These are phyloP conservation scores for Recurvomyces mirabilis DNA, from an alignment of 495 filamentous ascomycete species.

Conservation along the genomic window DNA sequence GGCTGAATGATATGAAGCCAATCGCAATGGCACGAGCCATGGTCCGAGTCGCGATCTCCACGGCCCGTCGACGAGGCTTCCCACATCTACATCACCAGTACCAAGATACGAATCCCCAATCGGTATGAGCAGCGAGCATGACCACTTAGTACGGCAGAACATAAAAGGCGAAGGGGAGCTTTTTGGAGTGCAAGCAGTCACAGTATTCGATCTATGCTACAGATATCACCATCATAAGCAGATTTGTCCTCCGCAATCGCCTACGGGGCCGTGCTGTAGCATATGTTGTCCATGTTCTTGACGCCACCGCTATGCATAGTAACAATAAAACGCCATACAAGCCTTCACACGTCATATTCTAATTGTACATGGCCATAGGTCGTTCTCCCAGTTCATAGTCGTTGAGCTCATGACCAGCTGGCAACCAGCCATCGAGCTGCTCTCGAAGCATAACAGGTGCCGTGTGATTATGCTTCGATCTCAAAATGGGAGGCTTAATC, in stretches of 20 bases:
- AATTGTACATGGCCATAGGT: constrained; percentile 3
- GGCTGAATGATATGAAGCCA: neutral
- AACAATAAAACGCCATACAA: neutral
- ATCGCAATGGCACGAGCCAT: neutral
- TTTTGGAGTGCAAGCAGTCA: neutral
- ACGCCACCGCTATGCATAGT: constrained; percentile 10
- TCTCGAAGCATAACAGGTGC: neutral
- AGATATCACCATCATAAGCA: no score
- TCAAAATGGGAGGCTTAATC: no score
- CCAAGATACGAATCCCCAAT: neutral
- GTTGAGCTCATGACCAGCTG: constrained; percentile 3
- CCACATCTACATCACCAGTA: neutral
- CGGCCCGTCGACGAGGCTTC: neutral
- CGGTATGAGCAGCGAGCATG: no score
- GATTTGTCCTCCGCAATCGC: no score
- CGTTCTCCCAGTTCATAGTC: constrained; percentile 8
- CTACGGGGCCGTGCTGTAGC: no score
- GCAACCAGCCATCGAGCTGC: constrained; percentile 6
- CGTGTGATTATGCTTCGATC: neutral
- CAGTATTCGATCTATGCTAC: neutral
- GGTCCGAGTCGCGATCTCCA: neutral
- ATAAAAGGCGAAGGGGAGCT: no score
- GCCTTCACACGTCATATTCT: neutral
- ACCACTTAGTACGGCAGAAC: no score
- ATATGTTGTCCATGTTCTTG: no score